Base-by-base conservation (phyloP, 768 basidiomycete species). In the Collybia sp. region DNA sequence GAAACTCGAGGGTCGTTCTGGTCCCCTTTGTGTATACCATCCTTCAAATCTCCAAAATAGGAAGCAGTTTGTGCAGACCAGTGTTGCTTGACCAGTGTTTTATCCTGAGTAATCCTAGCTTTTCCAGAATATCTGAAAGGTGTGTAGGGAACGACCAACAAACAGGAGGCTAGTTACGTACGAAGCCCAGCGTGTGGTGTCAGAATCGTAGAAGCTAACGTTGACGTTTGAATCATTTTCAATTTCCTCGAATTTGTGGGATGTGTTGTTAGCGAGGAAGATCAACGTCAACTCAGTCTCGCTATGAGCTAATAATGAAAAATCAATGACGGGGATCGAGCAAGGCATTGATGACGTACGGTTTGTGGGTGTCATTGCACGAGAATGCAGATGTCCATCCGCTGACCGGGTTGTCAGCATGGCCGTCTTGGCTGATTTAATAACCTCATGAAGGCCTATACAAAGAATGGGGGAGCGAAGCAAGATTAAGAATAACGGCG, bases 31-130 rank as follows among this genome's bases (percentile, higher is more conserved):
- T 93, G 92, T 5, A 85, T 67, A 13, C 88, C 88, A 52, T 95
- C 92, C 30, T 83, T 83, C 45, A 93, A 70, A 58, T 95, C 85
- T 32, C 88, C 90, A 55, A 94, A 94, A 75, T 90, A 96, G 0
- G 83, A 85, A 8, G 75, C 61, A 30, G 79, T 70, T 2, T 63
- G 59, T 50, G 67, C 53, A n/a, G 67, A 79, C 81, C 82, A 90
- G 44, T 83, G 68, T 58, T 82, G 76, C 51, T 77, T 77, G 53
- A 91, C 80, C 39, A 79, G 56, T 2, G 76, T 77, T 46, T 71
- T 73, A 62, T 91, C 83, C 49, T 77, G 72, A 34, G 71, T 73
- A 6, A 88, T 69, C 53, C 68, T 80, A 9, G 89, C 93, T 47
- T 68, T 79, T 33, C 91, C 90, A 31, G 83, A 77, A 53, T 83